These are phyloP conservation scores for Penicillium crustosum DNA, from an alignment of 2,329 filamentous ascomycete species.

Conservation along the genomic window DNA sequence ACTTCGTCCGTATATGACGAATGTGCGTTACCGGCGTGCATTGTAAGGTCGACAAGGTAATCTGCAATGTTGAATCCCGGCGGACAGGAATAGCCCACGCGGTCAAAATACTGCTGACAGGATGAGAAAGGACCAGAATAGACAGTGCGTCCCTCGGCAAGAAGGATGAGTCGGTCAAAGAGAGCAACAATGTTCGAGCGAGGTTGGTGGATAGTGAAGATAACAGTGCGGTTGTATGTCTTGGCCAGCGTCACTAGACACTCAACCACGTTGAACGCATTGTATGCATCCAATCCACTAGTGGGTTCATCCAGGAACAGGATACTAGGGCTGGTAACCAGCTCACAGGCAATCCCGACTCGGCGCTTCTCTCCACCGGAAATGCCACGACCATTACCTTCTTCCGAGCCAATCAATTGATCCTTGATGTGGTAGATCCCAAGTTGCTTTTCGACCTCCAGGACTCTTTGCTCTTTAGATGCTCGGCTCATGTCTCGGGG, in stretches of 20 bases:
- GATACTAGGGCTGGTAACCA: slow-evolving; percentile 96
- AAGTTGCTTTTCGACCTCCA: slow-evolving; percentile 92
- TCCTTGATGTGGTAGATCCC: slow-evolving; percentile 93
- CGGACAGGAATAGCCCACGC: slow-evolving; percentile 87
- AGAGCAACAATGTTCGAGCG: slow-evolving; percentile 97
- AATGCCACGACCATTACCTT: slow-evolving; percentile 89
- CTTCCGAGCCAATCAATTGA: slow-evolving; percentile 93
- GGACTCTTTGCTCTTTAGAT: slow-evolving; percentile 87
- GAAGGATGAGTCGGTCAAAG: slow-evolving; percentile 88
- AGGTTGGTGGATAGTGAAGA: slow-evolving; percentile 98
- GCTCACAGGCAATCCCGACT: slow-evolving; percentile 94
- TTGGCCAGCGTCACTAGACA: slow-evolving; percentile 93
- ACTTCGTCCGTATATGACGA: slow-evolving; percentile 58
- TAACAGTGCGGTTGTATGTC: slow-evolving; percentile 92
- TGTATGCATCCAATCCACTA: slow-evolving; percentile 92
- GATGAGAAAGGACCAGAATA: slow-evolving; percentile 88
- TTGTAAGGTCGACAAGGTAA: slow-evolving; percentile 94
- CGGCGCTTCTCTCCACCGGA: slow-evolving; percentile 95
- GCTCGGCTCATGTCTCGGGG: slow-evolving; percentile 83
- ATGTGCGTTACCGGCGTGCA: slow-evolving; percentile 74
- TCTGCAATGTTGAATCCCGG: slow-evolving; percentile 98
- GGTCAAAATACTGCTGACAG: slow-evolving; percentile 91
- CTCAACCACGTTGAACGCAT: slow-evolving; percentile 97
- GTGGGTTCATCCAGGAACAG: slow-evolving; percentile 97
- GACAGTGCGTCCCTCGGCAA: slow-evolving; percentile 85